Evolutionary conservation across 192 early-diverging fungal species (phyloP).

Genomic region (Phlyctochytrium planicorne): DNA sequence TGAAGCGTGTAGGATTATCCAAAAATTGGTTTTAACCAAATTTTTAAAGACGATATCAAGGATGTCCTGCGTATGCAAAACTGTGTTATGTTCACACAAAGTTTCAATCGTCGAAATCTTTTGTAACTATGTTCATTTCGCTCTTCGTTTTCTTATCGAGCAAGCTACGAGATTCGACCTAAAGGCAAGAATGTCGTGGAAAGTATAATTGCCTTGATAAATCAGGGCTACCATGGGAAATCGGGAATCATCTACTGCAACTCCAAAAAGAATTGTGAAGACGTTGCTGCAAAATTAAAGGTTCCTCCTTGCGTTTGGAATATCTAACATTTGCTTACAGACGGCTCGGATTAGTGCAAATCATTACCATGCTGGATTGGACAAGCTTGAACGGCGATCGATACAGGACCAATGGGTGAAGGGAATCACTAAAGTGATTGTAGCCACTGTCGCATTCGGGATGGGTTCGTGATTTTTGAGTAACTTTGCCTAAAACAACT

Average conservation of each 20-base stretch:
- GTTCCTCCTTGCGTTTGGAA: conserved; percentile 18
- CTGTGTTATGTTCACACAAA: conserved; percentile 72
- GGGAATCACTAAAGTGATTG: conserved; percentile 75
- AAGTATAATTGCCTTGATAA: conserved; percentile 75
- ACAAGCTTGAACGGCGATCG: conserved; percentile 68
- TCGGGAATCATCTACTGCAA: conserved; percentile 94
- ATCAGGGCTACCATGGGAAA: conserved; percentile 55
- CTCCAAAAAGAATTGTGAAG: conserved; percentile 77
- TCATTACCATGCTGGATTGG: conserved; percentile 89
- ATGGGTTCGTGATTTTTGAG: conserved; percentile 84
- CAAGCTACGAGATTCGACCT: conserved; percentile 46
- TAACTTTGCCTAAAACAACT: background rate
- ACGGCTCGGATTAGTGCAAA: conserved; percentile 59
- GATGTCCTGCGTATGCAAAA: conserved; percentile 69
- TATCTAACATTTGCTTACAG: conserved; percentile 3
- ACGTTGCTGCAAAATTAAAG: conserved; percentile 69
- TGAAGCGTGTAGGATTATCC: conserved; percentile 48
- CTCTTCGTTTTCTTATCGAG: background rate
- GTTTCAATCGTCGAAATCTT: conserved; percentile 85
- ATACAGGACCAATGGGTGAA: conserved; percentile 85
- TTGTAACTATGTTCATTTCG: conserved; percentile 8
- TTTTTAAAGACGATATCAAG: conserved; percentile 67
- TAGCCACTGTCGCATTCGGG: conserved; percentile 96
- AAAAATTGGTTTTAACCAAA: background rate
- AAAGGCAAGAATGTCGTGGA: conserved; percentile 65